A percentile compares a stretch with the other conserved stretches of the same genome.
These are phyloP conservation scores for Plenodomus biglobosus DNA, from an alignment of 2,329 filamentous ascomycete species.

Conservation along the genomic window DNA sequence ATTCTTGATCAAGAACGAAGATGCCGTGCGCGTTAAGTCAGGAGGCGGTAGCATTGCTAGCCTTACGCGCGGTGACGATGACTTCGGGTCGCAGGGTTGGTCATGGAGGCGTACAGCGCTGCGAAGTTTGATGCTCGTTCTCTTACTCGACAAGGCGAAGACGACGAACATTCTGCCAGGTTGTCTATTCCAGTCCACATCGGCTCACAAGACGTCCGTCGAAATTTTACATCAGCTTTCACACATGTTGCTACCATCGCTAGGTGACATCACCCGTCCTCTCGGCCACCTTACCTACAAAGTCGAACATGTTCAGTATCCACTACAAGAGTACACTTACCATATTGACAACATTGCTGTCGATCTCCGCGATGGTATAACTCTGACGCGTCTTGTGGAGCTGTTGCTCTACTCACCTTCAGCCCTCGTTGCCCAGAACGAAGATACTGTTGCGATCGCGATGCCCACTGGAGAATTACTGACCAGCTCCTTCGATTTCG, in stretches of 20 bases:
- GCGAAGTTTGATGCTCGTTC: constrained; percentile 61
- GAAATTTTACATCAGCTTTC: constrained; percentile 56
- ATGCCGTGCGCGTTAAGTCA: constrained; percentile 48
- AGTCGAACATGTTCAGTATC: constrained; percentile 57
- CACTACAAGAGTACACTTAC: constrained; percentile 62
- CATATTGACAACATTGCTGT: constrained; percentile 61
- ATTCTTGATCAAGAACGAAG: constrained; percentile 61
- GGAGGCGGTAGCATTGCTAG: constrained; percentile 45
- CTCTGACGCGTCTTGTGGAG: constrained; percentile 62
- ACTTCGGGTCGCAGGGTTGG: constrained; percentile 50
- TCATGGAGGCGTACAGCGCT: constrained; percentile 59
- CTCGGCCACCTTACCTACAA: constrained; percentile 60
- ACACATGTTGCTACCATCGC: constrained; percentile 58
- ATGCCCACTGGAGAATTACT: constrained; percentile 51
- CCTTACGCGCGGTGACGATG: constrained; percentile 43
- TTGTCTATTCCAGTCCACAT: constrained; percentile 56
- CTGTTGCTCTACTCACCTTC: constrained; percentile 53
- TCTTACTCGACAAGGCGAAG: constrained; percentile 60
- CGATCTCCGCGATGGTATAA: constrained; percentile 63
- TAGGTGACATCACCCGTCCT: constrained; percentile 59
- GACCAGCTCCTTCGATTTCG: constrained; percentile 38
- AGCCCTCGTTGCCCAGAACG: constrained; percentile 29
- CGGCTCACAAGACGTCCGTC: constrained; percentile 59
- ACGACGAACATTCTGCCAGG: constrained; percentile 37
- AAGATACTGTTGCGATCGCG: constrained; percentile 49